Conservation (phyloP, 1,139 yeast species). For the Pneumocystis oryctolagi region DNA sequence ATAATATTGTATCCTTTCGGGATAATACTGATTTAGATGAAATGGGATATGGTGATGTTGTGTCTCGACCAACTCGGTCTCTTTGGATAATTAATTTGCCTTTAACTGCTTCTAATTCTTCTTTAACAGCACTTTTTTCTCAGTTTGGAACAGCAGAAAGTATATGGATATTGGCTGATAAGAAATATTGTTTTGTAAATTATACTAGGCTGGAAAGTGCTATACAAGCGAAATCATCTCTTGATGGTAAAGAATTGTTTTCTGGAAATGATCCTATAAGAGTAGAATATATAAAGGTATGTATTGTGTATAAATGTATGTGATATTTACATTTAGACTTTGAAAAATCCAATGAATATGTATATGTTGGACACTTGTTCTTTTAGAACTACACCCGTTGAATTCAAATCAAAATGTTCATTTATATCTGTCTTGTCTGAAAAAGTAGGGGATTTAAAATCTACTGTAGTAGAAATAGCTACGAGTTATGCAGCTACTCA, state of each 20-base stretch:
- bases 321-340: background rate
- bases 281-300: constrained; percentile 28
- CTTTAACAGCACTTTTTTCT: constrained; percentile 33
- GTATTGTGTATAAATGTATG: constrained; percentile 8
- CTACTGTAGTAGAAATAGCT: constrained; percentile 19
- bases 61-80: constrained; percentile 45
- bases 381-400: background rate
- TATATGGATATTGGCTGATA: constrained; percentile 42
- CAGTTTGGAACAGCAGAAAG: constrained; percentile 42
- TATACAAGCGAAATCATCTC: constrained; percentile 55
- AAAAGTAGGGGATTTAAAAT: constrained; percentile 14
- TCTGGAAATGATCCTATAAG: constrained; percentile 42
- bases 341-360: background rate
- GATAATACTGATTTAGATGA: background rate
- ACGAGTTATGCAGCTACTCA: constrained; percentile 24
- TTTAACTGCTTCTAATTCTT: constrained; percentile 31
- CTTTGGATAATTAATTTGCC: constrained; percentile 70
- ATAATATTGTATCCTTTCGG: background rate
- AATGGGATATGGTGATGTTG: background rate
- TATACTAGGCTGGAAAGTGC: constrained; percentile 61
- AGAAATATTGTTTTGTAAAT: constrained; percentile 55
- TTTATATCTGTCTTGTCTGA: constrained; percentile 2
- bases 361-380: background rate
- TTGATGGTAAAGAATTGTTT: constrained; percentile 68
- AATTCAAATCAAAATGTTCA: background rate